Base-by-base conservation (phyloP, 139 green algal genomes). In the Deuterostichococcus epilithicus region DNA sequence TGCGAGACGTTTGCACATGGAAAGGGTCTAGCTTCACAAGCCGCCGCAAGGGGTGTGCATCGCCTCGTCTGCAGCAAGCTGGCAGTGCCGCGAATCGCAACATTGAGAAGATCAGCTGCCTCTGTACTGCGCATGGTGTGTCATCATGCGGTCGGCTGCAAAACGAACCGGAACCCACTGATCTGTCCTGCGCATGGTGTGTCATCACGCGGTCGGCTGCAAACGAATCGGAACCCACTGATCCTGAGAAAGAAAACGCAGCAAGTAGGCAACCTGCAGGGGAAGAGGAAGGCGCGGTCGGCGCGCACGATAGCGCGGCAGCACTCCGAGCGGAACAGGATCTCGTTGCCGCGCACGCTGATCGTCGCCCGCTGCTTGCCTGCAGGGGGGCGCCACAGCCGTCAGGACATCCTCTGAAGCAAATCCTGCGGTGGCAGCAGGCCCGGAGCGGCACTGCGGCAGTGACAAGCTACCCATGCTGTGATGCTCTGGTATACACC, bases 201-300 rank as follows among this genome's bases (percentile, higher is more conserved):
- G n/a, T n/a, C n/a, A n/a, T n/a, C n/a, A n/a, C n/a, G n/a, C n/a
- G n/a, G n/a, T 13, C 45, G 45, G 15, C 13, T 60, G 45, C 13
- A 13, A 60, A 60, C 45, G 15, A 60, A 13, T 18, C 45, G 15
- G 45, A 18, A 60, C 45, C 13, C 15, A 13, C 45, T 28, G 32
- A 28, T 15, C 15, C 65, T n/a, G 22, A 70, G 26, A 70, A 5
- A 70, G 32, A 15, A 3, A n/a, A 70, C 32, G 26, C 65, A 70
- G n/a, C 28, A 34, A 37, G 45, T 10, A 13, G 52, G 60, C 23
- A 37, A 86, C 82, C 68, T 76, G 28, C 47, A 67, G 35, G 82
- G 83, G 38, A 90, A 90, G n/a, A 90, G 69, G 22, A 86, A 70
- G 4, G 80, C 83, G 1, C 60, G 58, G 74, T 90, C 85, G 18